Evolutionary conservation across 1,284 basidiomycete genomes (phyloP), one percentile per base, ranked within the genome.

Genomic region (Grifola frondosa): DNA sequence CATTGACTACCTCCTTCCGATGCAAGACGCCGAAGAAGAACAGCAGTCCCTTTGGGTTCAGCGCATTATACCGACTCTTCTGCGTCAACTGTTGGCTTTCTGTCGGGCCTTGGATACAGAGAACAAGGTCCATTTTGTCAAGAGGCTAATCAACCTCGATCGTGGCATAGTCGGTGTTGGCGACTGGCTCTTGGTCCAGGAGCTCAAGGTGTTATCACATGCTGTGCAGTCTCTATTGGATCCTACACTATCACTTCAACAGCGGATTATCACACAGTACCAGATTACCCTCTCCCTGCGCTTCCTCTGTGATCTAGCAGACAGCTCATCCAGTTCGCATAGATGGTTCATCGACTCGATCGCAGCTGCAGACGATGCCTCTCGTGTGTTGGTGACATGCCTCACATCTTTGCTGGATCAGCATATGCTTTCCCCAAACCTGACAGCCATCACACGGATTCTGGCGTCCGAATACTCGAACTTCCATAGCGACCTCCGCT

Each of bases 181-280:
- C n/a, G 81, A 86, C 47, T 90, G 84, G 83, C 53, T 90, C 19
- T 53, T 90, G 7, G 56, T 66, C 17, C 76, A 82, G 50, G 84
- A 87, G 50, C 52, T 84, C 42, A 78, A 76, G 54, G 61, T 67
- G 12, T 53, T 81, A 19, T 54, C 55, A 6, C 55, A 57, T n/a
- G 54, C 65, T 5, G 57, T 78, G 8, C 58, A 66, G 33, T 49
- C 55, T n/a, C 54, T 81, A 29, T 59, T 62, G 17, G 57, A 58
- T 13, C 28, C 57, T 26, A 39, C 56, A 11, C 50, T 58, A 19
- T 52, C 59, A 4, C 60, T 61, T 3, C 60, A 70, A 13, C 58
- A 52, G 19, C 58, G 38, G 29, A 44, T 44, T 24, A 47, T 67
- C 41, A 50, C 52, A 6, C 62, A 64, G 32, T 70, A 71, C 48